Base-by-base conservation (phyloP, 768 basidiomycete species). In the Trametes villosa region DNA sequence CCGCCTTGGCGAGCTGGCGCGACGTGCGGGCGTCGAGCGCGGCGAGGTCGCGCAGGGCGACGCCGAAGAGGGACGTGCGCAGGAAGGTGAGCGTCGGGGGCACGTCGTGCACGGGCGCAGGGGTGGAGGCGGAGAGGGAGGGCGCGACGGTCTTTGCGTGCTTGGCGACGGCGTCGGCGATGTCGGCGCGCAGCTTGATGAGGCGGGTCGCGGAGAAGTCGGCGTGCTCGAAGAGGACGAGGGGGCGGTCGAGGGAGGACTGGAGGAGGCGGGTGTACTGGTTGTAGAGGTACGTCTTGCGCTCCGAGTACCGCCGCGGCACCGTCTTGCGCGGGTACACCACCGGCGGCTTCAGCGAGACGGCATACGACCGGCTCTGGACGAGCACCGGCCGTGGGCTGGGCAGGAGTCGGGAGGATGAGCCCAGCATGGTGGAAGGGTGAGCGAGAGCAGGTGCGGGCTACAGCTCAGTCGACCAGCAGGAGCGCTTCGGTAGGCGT, bases 221-320 rank as follows among this genome's bases (percentile, higher is more conserved):
- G 63, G 83, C 79, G 72, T 94, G 92, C 52, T 86, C 81, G 60
- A 96, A 85, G 75, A 96, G 81, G 64, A 97, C 77, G 71, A 94
- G 76, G 31, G 93, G 87, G 0, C 85, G 78, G 36, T 78, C 73
- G 24, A 74, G 67, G 71, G 82, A 83, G 53, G 79, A 76, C 58
- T 83, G 74, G 68, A 96, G 81, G 63, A 96, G 84, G 67, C 81
- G 82, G 57, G 81, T 78, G 80, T 94, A 94, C 75, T 89, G 87
- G 76, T 85, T 82, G 77, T 87, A 92, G 72, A 93, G 86, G 74
- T 85, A 87, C 2, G 86, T 79, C 73, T 96, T 97, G 72, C 91
- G 89, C 70, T 86, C 84, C 51, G 81, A 82, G 72, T 93, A 95
- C 60, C 84, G 79, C 42, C 94, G 89, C 0, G 86, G 85, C 27